phyloP scores from a whole-genome alignment of 768 basidiomycete genomes.

The Megacollybia marginata region DNA sequence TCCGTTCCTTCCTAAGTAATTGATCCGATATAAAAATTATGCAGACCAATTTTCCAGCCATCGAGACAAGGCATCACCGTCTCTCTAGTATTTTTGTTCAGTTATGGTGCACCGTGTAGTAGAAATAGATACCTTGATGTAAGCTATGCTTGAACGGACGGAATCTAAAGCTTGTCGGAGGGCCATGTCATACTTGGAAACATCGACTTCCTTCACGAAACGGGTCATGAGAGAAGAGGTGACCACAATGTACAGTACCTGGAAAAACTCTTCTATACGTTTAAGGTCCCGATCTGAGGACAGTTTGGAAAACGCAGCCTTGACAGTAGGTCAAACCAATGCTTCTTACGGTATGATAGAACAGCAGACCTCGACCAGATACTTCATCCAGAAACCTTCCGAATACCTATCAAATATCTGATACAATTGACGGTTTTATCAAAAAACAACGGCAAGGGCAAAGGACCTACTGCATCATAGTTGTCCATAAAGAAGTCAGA shows the following conservation, averaged over 20 bases:
- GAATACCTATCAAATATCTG: slow-evolving; percentile 60
- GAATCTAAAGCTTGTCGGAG: slow-evolving; percentile 65
- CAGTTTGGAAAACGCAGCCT: slow-evolving; percentile 37
- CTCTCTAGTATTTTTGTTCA: no score
- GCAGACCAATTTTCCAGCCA: no score
- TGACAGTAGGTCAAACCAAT: slow-evolving; percentile 13
- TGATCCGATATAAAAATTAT: no score
- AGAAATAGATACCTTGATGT: slow-evolving; percentile 42
- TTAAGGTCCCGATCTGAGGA: slow-evolving; percentile 64
- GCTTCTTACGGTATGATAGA: neutral
- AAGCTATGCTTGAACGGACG: slow-evolving; percentile 51
- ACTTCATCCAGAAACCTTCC: slow-evolving; percentile 54
- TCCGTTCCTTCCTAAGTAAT: no score
- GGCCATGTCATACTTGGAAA: slow-evolving; percentile 56
- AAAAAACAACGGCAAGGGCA: neutral
- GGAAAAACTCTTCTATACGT: slow-evolving; percentile 65
- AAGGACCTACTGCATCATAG: slow-evolving; percentile 47
- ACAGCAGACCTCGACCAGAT: slow-evolving; percentile 43
- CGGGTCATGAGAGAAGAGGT: no score
- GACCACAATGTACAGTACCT: slow-evolving; percentile 14
- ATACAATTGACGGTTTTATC: slow-evolving; percentile 13
- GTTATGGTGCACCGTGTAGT: no score
- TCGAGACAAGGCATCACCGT: no score
- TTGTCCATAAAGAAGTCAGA: slow-evolving; percentile 62
- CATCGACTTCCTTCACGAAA: slow-evolving; percentile 48